Conservation (phyloP, 2,329 filamentous ascomycete genomes). For the Fusarium dlaminii region DNA sequence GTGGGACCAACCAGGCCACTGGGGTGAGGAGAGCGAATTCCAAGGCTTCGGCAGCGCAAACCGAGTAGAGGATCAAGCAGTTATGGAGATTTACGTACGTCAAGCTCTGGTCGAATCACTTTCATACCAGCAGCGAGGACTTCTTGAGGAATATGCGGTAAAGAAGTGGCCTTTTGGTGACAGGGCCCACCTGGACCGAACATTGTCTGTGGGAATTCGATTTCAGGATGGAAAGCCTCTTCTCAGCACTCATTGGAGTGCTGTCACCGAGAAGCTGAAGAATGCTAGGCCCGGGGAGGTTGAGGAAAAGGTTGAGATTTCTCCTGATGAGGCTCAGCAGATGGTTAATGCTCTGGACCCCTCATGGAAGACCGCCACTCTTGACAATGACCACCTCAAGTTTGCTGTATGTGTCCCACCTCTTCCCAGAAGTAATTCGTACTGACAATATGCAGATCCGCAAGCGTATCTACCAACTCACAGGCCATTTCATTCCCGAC, state of each 20-base stretch:
- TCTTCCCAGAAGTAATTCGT: neutral
- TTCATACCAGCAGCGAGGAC: slow-evolving; percentile 50
- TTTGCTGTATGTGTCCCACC: slow-evolving; percentile 71
- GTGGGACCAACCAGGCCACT: slow-evolving; percentile 66
- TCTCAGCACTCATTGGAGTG: slow-evolving; percentile 50
- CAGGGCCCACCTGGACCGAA: slow-evolving; percentile 47
- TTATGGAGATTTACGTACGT: slow-evolving; percentile 60
- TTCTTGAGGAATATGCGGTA: slow-evolving; percentile 44
- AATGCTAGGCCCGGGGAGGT: slow-evolving; percentile 39
- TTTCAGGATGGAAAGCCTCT: slow-evolving; percentile 53
- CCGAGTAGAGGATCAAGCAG: slow-evolving; percentile 53
- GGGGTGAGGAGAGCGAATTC: slow-evolving; percentile 58
- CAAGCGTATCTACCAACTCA: slow-evolving; percentile 84
- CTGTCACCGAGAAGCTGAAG: slow-evolving; percentile 48
- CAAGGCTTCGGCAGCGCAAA: slow-evolving; percentile 53
- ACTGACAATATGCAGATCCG: slow-evolving; percentile 67
- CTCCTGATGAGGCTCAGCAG: slow-evolving; percentile 53
- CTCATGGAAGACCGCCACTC: slow-evolving; percentile 66
- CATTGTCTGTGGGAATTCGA: slow-evolving; percentile 51
- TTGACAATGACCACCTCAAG: slow-evolving; percentile 68
- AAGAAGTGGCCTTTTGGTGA: slow-evolving; percentile 48
- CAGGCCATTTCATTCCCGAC: slow-evolving; percentile 80
- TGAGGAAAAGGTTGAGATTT: slow-evolving; percentile 38
- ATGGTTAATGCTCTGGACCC: slow-evolving; percentile 59
- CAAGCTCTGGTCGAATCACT: slow-evolving; percentile 64